Percentiles rank a stretch among this genome's conserved stretches.
These are phyloP conservation scores for Saccharomycopsis phalli DNA, from an alignment of 1,139 yeast genomes.

Conservation along the genomic window DNA sequence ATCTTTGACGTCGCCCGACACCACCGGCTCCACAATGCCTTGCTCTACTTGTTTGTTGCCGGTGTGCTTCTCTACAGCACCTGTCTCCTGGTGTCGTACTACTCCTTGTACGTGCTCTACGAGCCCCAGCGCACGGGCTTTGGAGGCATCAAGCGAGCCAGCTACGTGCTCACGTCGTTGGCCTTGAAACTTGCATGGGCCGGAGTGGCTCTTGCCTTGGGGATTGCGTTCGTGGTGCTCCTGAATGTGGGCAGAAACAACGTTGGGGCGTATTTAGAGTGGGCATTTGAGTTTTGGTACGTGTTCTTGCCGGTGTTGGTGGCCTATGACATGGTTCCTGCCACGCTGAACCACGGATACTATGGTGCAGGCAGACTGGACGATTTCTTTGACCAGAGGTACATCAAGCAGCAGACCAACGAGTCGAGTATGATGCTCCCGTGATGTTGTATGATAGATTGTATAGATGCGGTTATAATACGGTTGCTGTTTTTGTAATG, in stretches of 20 bases:
- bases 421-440: too few relatives aligned
- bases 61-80: conserved; percentile 57
- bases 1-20: conserved; percentile 60
- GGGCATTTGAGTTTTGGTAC: conserved; percentile 79
- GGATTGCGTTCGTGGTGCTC: conserved; percentile 54
- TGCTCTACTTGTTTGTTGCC: conserved; percentile 70
- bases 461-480: too few relatives aligned
- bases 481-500: too few relatives aligned
- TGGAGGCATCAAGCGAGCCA: neutral
- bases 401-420: too few relatives aligned
- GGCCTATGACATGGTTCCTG: conserved; percentile 46
- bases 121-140: neutral
- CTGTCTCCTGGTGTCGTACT: conserved; percentile 51
- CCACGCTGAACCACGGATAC: conserved; percentile 5
- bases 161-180: conserved; percentile 19
- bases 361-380: conserved; percentile 6
- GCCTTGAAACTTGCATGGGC: conserved; percentile 58
- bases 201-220: conserved; percentile 57
- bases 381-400: conserved; percentile 7
- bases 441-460: too few relatives aligned
- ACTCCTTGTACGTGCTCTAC: conserved; percentile 32
- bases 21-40: conserved; percentile 53
- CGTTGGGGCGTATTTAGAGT: conserved; percentile 62
- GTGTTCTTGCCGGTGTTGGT: conserved; percentile 61
- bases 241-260: conserved; percentile 33